Base-by-base conservation (phyloP, 768 basidiomycete species). In the Tephrocybe sp. region DNA sequence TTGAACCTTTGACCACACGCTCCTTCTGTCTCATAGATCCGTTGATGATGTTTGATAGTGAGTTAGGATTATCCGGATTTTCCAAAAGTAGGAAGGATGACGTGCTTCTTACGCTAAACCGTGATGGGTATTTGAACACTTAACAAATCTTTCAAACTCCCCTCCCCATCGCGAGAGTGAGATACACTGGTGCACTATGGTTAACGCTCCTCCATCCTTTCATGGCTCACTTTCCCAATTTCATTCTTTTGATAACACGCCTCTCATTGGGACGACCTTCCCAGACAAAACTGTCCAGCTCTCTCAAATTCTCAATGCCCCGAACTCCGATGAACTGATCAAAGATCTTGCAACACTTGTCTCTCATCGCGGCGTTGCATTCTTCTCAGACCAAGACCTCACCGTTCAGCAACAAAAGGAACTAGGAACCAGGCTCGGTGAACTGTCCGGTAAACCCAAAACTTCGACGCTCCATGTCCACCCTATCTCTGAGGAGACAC, bases 301-400 rank as follows among this genome's bases (percentile, higher is more conserved):
- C 12, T 71, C 73, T 3, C 57, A 67, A 11, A 57, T 82, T 5
- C 72, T 84, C 16, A 55, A 63, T 0, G 73, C 73, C 1, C 62
- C 68, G 5, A 73, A 81, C 58, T 62, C 75, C 6, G 80, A 82
- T 55, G 74, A 75, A 52, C 65, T 80, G 42, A 64, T 83, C 52
- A 69, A 70, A 17, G 82, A 83, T 57, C 74, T 84, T 5, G 80
- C 82, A 0, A 70, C 71, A 2, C 71, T 82, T 36, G 71, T 76
- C 33, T 74, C 72, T 23, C 77, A 77, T 47, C 78, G 84, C 30
- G 82, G 83, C 3, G 84, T 85, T 40, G 81, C 84, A 5, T 86
- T 86, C 67, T 82, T 86, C 72, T 72, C 75, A 12, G 68, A 74
- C 16, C 82, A 84, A 61, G 72, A 77, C 54, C 61, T 85, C 45